Evolutionary conservation across 2,329 filamentous ascomycete genomes (phyloP), one percentile per base, ranked within the genome.

Genomic region (Diaporthe eres): DNA sequence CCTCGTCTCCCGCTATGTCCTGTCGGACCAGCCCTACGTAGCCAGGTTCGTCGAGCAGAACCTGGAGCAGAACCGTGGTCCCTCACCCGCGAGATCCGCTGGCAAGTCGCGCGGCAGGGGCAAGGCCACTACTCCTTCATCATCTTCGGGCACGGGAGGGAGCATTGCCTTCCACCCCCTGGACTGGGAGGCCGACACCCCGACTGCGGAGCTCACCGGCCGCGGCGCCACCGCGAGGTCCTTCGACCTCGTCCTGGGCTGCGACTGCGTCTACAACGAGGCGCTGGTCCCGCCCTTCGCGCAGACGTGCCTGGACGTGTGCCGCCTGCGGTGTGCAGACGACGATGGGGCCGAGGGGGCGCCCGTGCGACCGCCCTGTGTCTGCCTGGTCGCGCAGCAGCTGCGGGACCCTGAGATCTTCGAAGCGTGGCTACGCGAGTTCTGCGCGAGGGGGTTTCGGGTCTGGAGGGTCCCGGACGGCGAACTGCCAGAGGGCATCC

Each of bases 241-340:
- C 60, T 93, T 97, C 78, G 94, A 97, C 80, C 85, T 92, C 19
- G 87, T 98, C 15, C 83, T 98, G 49, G 95, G 95, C 5, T 98
- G 95, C 81, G 97, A 99, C 84, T 98, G 96, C 84, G 93, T 99
- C 79, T 99, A 97, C 87, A 99, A 98, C 84, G 94, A 98, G 78
- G 91, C 94, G 3, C 89, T 98, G 4, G 91, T 98, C 34, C 86
- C 90, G 58, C 95, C 96, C 0, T 90, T 98, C 67, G 94, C 97
- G n/a, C 90, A 93, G 80, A 94, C 95, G 0, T 98, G 94, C 82
- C 91, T 88, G 8, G 94, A 97, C 77, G 88, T 92, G 34, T 98
- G 95, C 83, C 85, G 85, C 13, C 83, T 96, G 22, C 87, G 92
- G 47, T 75, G 44, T 37, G 67, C 61, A 61, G 70, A 78, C 25